These are phyloP conservation scores for Tulasnella sp. DNA, from an alignment of 768 basidiomycete genomes.

Conservation along the genomic window DNA sequence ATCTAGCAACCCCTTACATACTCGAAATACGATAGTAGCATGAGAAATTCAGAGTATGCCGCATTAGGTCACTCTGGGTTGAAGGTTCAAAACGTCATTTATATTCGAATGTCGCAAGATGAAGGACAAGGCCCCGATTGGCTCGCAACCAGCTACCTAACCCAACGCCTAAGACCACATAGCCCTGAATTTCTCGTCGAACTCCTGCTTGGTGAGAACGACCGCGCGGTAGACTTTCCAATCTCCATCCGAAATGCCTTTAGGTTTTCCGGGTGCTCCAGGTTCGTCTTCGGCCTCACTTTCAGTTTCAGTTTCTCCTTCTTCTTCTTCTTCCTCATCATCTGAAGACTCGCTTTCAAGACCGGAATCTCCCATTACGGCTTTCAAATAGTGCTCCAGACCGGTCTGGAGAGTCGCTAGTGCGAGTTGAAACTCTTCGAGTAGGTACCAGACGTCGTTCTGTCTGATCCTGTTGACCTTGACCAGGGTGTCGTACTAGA, in stretches of 20 bases:
- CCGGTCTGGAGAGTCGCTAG: conserved; percentile 55
- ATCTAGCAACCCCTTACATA: too few species aligned
- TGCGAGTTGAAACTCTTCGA: conserved; percentile 61
- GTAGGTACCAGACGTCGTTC: conserved; percentile 65
- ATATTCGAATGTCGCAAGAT: too few species aligned
- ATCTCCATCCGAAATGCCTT: conserved; percentile 51
- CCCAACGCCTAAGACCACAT: conserved; percentile 78
- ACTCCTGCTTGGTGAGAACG: conserved; percentile 51
- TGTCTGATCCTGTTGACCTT: conserved; percentile 41
- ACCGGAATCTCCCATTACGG: conserved; percentile 37
- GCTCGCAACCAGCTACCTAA: too few species aligned
- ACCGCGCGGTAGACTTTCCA: conserved; percentile 62
- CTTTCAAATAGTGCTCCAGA: conserved; percentile 54
- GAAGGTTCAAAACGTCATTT: neutral
- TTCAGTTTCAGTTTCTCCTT: too few species aligned
- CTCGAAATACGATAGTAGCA: neutral
- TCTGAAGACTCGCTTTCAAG: conserved; percentile 42
- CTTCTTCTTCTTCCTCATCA: too few species aligned
- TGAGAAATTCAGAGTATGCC: neutral
- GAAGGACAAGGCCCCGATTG: too few species aligned
- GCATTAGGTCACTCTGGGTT: neutral
- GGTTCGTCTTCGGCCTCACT: too few species aligned
- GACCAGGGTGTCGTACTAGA: too few species aligned
- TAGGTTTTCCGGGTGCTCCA: too few species aligned
- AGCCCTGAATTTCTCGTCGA: conserved; percentile 60